Evolutionary conservation across 225 moss, liverwort and hornwort species (phyloP), one percentile per base, ranked within the genome.

Genomic region (Pseudoscleropodium purum): DNA sequence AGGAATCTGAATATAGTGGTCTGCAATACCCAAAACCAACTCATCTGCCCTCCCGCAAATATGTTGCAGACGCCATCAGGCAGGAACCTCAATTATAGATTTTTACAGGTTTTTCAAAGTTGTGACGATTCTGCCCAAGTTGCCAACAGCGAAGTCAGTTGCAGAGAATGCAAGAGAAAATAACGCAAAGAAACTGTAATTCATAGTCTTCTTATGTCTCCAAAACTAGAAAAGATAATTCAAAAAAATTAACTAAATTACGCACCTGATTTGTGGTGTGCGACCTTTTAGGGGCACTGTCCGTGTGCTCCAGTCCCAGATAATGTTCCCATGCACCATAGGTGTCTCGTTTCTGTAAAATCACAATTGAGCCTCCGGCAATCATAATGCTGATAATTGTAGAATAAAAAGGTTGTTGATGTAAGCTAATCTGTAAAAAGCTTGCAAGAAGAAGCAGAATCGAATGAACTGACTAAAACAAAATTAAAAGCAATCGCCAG

Each of bases 41-140:
- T 92, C 92, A 87, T 86, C 91, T 92, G 93, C 94, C 94, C 70
- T 92, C 91, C 92, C 89, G 88, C 94, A 94, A 94, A 91, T 91
- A 52, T 91, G 92, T 90, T 91, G 90, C 92, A 91, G 89, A 88
- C 85, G 64, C 81, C 86, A 62, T 86, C 77, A 65, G 85, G 87
- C 79, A 91, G 90, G 86, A 41, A 94, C 91, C 93, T 98, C 95
- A 99, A 92, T 99, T 99, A 91, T 99, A 99, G 93, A 99, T 99
- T 94, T 99, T 99, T 97, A 97, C 97, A 97, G 99, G 99, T 95
- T 99, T 99, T 91, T 99, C 99, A 90, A 99, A 99, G 94, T 95
- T 99, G 94, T 99, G 97, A 91, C 99, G 99, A 83, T 97, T 99
- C 99, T 99, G 97, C 88, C 52, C 82, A 57, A 80, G 51, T 84